phyloP scores from a whole-genome alignment of 73 alveolate genomes.

The Effrenium voratum region DNA sequence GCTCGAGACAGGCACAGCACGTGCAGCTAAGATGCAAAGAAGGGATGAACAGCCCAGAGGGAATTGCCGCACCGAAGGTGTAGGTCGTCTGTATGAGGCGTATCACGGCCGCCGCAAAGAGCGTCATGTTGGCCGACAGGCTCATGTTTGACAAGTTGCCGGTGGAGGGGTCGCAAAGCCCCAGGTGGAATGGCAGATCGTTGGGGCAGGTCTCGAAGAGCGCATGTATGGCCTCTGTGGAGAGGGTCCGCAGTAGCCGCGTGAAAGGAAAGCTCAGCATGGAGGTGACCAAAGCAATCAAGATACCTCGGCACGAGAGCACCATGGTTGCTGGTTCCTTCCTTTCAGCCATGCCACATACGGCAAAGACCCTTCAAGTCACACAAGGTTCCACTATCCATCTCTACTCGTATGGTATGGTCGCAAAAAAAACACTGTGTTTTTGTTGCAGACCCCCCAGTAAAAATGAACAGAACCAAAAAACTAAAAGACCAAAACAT shows the following conservation, averaged over 20 bases:
- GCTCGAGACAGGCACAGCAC: background rate
- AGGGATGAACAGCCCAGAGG: slow-evolving; percentile 72
- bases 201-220: slow-evolving; percentile 79
- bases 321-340: too few relatives aligned
- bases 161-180: slow-evolving; percentile 49
- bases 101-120: slow-evolving; percentile 28
- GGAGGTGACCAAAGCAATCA: slow-evolving; percentile 54
- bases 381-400: too few relatives aligned
- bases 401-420: too few relatives aligned
- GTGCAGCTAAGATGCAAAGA: slow-evolving; percentile 20
- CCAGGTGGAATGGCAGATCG: slow-evolving; percentile 60
- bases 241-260: slow-evolving; percentile 31
- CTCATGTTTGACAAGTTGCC: slow-evolving; percentile 55
- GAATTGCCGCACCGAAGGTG: slow-evolving; percentile 82
- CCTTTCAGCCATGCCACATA: too few relatives aligned
- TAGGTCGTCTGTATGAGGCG: slow-evolving; percentile 80
- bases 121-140: slow-evolving; percentile 42
- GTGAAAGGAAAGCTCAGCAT: slow-evolving; percentile 61
- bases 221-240: slow-evolving; percentile 80
- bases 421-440: too few relatives aligned
- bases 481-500: too few relatives aligned
- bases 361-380: too few relatives aligned
- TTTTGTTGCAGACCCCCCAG: too few relatives aligned
- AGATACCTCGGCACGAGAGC: too few relatives aligned
- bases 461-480: too few relatives aligned